A percentile compares a stretch with the other conserved stretches of the same genome.
Conservation (phyloP, 441 rosid species). For the Adansonia grandidieri region DNA sequence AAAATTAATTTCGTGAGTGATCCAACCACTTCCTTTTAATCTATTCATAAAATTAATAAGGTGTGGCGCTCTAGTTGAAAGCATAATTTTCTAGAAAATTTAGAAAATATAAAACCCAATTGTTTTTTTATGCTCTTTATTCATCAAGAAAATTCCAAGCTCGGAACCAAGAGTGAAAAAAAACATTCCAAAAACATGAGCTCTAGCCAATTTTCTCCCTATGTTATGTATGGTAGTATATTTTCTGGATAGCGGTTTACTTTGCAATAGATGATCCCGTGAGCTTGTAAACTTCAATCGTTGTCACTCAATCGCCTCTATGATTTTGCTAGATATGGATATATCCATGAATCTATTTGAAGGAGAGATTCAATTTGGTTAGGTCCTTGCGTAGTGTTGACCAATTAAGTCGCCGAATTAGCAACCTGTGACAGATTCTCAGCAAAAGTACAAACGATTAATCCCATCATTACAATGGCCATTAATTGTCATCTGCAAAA, state of each 20-base stretch:
- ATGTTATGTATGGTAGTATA: background rate
- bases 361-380: background rate
- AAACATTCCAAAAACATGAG: background rate
- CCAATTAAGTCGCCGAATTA: too few species aligned
- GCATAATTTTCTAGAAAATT: too few species aligned
- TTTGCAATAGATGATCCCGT: background rate
- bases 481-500: background rate
- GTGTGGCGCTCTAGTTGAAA: too few species aligned
- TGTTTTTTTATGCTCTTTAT: background rate
- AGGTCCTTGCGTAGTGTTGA: too few species aligned
- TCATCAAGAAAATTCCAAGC: background rate
- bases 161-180: too few species aligned
- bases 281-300: slow-evolving; percentile 10
- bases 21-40: too few species aligned
- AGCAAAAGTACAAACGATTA: too few species aligned
- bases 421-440: background rate
- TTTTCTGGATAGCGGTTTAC: background rate
- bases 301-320: background rate
- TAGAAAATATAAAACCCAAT: too few species aligned
- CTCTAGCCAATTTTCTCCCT: background rate
- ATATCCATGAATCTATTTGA: background rate
- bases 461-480: background rate
- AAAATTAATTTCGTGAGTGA: too few species aligned
- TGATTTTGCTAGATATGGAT: background rate
- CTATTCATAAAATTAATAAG: too few species aligned